Conservation (phyloP, 257 asterid species). For the Verbena officinalis region DNA sequence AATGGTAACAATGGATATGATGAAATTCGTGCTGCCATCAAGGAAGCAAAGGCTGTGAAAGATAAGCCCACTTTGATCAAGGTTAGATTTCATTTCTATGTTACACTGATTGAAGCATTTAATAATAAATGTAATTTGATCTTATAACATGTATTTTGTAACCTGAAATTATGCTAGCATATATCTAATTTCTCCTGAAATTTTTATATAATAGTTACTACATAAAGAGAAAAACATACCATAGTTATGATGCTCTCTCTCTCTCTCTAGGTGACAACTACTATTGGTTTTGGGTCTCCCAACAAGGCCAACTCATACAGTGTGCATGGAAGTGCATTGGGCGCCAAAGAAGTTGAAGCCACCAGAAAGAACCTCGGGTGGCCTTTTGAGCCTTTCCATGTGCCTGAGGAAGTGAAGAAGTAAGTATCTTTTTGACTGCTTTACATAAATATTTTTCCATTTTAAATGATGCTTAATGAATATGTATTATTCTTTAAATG, state of each 20-base stretch:
- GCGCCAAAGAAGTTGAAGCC: conserved; percentile 87
- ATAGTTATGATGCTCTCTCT: no score
- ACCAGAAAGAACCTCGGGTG: conserved; percentile 83
- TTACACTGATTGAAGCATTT: not conserved
- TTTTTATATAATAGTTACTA: conserved; percentile 1
- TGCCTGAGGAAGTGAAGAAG: conserved; percentile 91
- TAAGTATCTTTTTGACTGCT: conserved; percentile 28
- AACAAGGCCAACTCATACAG: conserved; percentile 76
- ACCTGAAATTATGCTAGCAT: no score
- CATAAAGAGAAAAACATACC: no score
- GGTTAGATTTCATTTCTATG: conserved; percentile 38
- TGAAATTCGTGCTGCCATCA: conserved; percentile 92
- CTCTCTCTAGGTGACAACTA: conserved; percentile 56
- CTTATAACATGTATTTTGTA: no score
- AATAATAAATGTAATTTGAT: no score
- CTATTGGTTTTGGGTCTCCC: conserved; percentile 77
- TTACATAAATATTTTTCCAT: conserved; percentile 6
- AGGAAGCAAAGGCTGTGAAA: conserved; percentile 91
- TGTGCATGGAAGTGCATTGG: conserved; percentile 79
- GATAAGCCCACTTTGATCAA: conserved; percentile 93
- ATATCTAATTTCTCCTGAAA: not conserved
- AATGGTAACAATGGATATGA: conserved; percentile 93
- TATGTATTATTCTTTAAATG: conserved; percentile 22
- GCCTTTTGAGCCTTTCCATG: conserved; percentile 69
- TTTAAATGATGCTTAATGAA: conserved; percentile 21